Base-by-base conservation (phyloP, 192 early-diverging fungal genomes). In the Backusella mclennaniae region DNA sequence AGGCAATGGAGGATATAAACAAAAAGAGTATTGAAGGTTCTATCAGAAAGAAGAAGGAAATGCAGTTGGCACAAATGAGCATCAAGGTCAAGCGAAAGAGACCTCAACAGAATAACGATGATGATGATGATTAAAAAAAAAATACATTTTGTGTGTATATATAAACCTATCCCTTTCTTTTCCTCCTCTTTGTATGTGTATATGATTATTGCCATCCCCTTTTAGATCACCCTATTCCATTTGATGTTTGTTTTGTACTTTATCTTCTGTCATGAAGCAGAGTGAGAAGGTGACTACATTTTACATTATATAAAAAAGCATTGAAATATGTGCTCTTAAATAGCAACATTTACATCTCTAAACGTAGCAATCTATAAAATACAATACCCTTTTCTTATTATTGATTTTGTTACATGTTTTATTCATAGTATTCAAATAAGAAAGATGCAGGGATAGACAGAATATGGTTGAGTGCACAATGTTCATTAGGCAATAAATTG, bases 1-100 rank as follows among this genome's bases (percentile, higher is more conserved):
- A 78, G 31, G 87, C 78, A 26, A 85, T 85, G 81, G 83, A 84
- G 4, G 82, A 73, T 0, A 83, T 81, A 8, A 81, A 85, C 63
- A 82, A 79, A 52, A 76, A 81, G 59, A 81, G 59, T 53, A 41
- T 73, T 0, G 44, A 74, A 21, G 78, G 78, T 7, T 69, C 42
- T 4, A 33, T 75, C 19, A 69, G 19, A 26, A 77, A 59, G n/a
- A 74, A 75, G 23, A 21, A 31, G 38, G 52, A 74, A 12, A 11
- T 38, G 17, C 35, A 39, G n/a, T 12, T 36, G 29, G 31, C 39
- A 11, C 29, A 73, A n/a, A 44, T 52, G 23, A 69, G 73, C 8
- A 71, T 75, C 29, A 73, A 79, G 35, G 14, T 39, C 7, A 74
- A 73, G 26, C 39, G 33, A 42, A 76, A 67, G 67, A 76, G 49